Conservation (phyloP, 2,329 filamentous ascomycete species). For the Aspergillus sergii region DNA sequence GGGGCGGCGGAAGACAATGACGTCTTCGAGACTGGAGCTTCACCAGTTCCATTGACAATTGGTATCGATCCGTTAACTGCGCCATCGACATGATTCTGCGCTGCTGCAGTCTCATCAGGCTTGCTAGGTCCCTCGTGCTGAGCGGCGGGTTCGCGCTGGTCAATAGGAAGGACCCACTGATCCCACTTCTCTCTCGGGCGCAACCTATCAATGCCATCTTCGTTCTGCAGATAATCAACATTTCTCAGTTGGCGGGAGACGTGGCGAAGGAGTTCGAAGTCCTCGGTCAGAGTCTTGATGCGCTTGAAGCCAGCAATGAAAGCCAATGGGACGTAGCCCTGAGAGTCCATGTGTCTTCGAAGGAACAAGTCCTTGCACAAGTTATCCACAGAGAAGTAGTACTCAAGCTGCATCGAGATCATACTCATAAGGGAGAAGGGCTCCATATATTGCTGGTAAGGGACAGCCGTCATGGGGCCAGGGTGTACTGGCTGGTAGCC, state of each 20-base stretch:
- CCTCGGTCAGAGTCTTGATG: slow-evolving; percentile 71
- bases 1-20: slow-evolving; percentile 65
- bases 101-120: slow-evolving; percentile 44
- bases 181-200: slow-evolving; percentile 76
- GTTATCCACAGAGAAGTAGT: slow-evolving; percentile 97
- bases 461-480: slow-evolving; percentile 58
- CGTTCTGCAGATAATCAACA: slow-evolving; percentile 73
- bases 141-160: slow-evolving; percentile 71
- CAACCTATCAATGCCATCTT: slow-evolving; percentile 77
- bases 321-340: slow-evolving; percentile 82
- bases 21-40: slow-evolving; percentile 46
- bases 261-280: slow-evolving; percentile 72
- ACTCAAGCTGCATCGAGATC: slow-evolving; percentile 71
- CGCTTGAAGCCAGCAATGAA: slow-evolving; percentile 87
- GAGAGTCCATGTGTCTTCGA: slow-evolving; percentile 88
- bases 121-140: slow-evolving; percentile 65
- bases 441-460: slow-evolving; percentile 62
- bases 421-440: slow-evolving; percentile 59
- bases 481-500: slow-evolving; percentile 59
- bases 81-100: slow-evolving; percentile 32
- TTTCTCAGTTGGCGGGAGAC: slow-evolving; percentile 72
- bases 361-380: slow-evolving; percentile 90
- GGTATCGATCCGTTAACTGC: slow-evolving; percentile 34
- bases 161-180: slow-evolving; percentile 73
- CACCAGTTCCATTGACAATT: slow-evolving; percentile 44